Conservation (phyloP, 495 filamentous ascomycete species). For the Pseudomonodictys pantanalensis region DNA sequence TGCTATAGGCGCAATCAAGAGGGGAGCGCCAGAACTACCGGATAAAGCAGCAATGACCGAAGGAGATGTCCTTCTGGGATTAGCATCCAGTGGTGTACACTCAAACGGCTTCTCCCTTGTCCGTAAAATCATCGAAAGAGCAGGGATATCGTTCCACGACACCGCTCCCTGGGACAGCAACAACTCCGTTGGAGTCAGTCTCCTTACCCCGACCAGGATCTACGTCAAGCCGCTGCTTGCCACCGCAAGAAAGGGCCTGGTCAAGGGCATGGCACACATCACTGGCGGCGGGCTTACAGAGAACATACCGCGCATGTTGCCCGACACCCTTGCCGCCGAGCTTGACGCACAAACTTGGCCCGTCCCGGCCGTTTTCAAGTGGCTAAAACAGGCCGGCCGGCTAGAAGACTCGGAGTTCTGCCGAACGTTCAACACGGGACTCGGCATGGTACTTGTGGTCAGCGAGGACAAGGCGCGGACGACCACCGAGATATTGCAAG, state of each 20-base stretch:
- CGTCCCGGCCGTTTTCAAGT: constrained; percentile 72
- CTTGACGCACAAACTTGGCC: constrained; percentile 72
- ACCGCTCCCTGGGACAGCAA: constrained; percentile 67
- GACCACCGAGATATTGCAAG: constrained; percentile 53
- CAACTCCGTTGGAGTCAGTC: constrained; percentile 60
- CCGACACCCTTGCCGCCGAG: constrained; percentile 66
- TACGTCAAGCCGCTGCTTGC: constrained; percentile 45
- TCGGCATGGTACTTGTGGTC: constrained; percentile 90
- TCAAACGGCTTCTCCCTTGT: constrained; percentile 96
- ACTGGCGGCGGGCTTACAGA: constrained; percentile 90
- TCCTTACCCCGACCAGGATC: constrained; percentile 58
- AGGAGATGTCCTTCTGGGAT: constrained; percentile 80
- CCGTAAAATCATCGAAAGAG: constrained; percentile 74
- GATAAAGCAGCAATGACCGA: constrained; percentile 67
- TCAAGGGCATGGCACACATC: constrained; percentile 94
- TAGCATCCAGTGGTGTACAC: constrained; percentile 80
- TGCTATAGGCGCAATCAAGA: constrained; percentile 75
- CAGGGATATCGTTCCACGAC: constrained; percentile 65
- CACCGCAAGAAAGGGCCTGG: constrained; percentile 53
- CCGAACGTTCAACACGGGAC: constrained; percentile 87
- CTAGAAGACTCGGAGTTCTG: constrained; percentile 73
- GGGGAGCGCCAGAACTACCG: constrained; percentile 66
- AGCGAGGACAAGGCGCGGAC: constrained; percentile 53
- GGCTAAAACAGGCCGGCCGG: constrained; percentile 77
- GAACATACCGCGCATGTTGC: constrained; percentile 92